These are phyloP conservation scores for Plantago coronopus DNA, from an alignment of 305 asterid genomes.

Conservation along the genomic window DNA sequence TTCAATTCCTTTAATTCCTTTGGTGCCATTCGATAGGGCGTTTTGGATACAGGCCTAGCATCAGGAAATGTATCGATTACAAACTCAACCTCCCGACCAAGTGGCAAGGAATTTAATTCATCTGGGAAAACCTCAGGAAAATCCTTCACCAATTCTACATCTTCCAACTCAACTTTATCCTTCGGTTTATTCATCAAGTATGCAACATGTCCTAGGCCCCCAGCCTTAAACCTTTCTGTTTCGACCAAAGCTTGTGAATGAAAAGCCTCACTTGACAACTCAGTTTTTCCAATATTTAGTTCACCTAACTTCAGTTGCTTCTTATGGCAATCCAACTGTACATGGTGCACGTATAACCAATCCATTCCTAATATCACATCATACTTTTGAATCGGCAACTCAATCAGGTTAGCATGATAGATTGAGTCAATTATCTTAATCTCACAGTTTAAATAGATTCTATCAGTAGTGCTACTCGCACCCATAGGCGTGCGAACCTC, in stretches of 20 bases:
- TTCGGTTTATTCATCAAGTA: not conserved
- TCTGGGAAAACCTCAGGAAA: not conserved
- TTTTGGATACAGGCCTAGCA: not conserved
- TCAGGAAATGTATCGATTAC: not conserved
- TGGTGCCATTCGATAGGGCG: slow-evolving; percentile 4
- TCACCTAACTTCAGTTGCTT: not conserved
- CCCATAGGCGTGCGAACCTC: not conserved
- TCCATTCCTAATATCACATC: slow-evolving; percentile 3
- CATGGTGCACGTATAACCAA: not conserved
- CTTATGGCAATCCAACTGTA: not conserved
- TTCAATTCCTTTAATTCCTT: not conserved
- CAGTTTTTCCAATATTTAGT: not conserved
- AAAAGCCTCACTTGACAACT: too few species aligned
- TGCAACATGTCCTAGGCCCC: not conserved
- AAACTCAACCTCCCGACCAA: not conserved
- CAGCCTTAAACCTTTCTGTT: not conserved
- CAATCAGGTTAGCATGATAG: not conserved
- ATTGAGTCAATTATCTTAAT: not conserved
- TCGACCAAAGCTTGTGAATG: not conserved
- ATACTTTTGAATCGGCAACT: not conserved
- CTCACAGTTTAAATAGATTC: not conserved
- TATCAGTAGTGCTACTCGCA: not conserved
- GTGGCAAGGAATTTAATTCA: not conserved
- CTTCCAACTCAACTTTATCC: not conserved
- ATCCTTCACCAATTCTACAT: not conserved